Evolutionary conservation across 192 early-diverging fungal species (phyloP).

Genomic region (Backusella circina): DNA sequence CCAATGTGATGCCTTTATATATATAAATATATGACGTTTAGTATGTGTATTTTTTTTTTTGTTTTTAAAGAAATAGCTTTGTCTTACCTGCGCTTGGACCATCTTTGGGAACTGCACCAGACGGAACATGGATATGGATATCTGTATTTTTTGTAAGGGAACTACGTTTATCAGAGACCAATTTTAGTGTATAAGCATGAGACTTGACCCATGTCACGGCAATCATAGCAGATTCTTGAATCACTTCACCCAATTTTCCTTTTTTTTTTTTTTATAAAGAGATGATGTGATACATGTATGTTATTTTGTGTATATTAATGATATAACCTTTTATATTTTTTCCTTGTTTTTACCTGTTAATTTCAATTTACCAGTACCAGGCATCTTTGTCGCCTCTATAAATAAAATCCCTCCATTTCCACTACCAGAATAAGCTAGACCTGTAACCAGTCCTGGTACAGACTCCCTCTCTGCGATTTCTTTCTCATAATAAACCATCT

Average conservation of each 20-base stretch:
- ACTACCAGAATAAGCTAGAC: slow-evolving; percentile 73
- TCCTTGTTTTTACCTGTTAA: slow-evolving; percentile 46
- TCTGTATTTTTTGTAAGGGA: slow-evolving; percentile 56
- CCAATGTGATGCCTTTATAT: slow-evolving; percentile 56
- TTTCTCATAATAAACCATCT: slow-evolving; percentile 59
- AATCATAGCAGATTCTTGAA: slow-evolving; percentile 80
- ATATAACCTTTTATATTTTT: no score
- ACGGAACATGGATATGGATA: slow-evolving; percentile 88
- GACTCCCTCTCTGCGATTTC: slow-evolving; percentile 63
- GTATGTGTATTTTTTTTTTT: neutral
- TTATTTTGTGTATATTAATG: no score
- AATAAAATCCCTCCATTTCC: slow-evolving; percentile 74
- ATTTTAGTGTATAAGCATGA: slow-evolving; percentile 55
- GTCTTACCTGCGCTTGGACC: slow-evolving; percentile 61
- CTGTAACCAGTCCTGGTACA: slow-evolving; percentile 73
- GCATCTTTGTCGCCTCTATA: slow-evolving; percentile 74
- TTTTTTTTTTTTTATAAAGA: neutral
- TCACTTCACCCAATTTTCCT: slow-evolving; percentile 74
- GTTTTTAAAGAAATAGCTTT: neutral
- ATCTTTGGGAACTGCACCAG: slow-evolving; percentile 79
- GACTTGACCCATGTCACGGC: slow-evolving; percentile 74
- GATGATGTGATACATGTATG: no score
- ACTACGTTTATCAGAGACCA: slow-evolving; percentile 35
- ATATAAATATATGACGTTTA: neutral
- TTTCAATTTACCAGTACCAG: slow-evolving; percentile 66